phyloP scores from a whole-genome alignment of 2,329 filamentous ascomycete genomes.

The Pezicula neosporulosa region DNA sequence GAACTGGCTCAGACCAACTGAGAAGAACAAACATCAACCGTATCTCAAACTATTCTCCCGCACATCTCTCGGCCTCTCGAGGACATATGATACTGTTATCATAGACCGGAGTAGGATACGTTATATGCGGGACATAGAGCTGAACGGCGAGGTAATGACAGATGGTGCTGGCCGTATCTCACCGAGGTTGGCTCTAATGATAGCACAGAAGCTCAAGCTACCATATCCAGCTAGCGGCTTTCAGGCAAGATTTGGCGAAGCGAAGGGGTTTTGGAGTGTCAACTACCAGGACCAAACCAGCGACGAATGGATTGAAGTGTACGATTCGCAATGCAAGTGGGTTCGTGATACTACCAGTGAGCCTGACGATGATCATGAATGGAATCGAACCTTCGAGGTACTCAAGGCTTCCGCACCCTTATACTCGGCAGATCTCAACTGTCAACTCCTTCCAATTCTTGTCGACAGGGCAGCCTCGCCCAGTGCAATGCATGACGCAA shows the following conservation, averaged over 20 bases:
- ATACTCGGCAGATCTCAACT: constrained; percentile 55
- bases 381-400: constrained; percentile 65
- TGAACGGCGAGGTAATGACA: constrained; percentile 50
- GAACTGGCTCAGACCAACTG: constrained; percentile 47
- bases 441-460: constrained; percentile 67
- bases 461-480: constrained; percentile 51
- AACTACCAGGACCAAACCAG: constrained; percentile 45
- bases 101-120: constrained; percentile 45
- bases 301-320: constrained; percentile 62
- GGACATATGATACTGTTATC: constrained; percentile 42
- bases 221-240: constrained; percentile 57
- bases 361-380: constrained; percentile 28
- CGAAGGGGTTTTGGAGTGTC: constrained; percentile 73
- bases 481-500: constrained; percentile 38
- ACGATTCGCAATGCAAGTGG: constrained; percentile 68
- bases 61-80: constrained; percentile 43
- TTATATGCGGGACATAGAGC: constrained; percentile 21
- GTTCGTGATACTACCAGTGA: constrained; percentile 42
- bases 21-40: constrained; percentile 41
- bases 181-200: constrained; percentile 47
- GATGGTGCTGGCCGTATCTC: constrained; percentile 68
- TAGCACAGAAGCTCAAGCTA: constrained; percentile 49
- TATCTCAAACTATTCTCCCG: constrained; percentile 56
- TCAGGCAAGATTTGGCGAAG: constrained; percentile 68
- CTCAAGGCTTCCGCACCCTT: constrained; percentile 43